These are phyloP conservation scores for Colletotrichum horii DNA, from an alignment of 2,329 filamentous ascomycete species.

Conservation along the genomic window DNA sequence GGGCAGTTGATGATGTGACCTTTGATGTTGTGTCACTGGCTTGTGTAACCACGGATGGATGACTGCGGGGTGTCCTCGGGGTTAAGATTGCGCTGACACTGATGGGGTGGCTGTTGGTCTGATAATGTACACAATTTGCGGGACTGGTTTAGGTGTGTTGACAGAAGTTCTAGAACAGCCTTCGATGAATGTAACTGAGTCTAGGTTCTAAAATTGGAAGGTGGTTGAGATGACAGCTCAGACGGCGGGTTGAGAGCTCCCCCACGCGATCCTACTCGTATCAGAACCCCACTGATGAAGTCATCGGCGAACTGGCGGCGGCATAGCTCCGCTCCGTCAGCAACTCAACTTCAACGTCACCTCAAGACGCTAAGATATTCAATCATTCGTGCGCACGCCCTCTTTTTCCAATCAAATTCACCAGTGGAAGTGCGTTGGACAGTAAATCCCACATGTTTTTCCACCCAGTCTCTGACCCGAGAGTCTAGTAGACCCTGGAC, in stretches of 20 bases:
- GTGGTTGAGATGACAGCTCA: background rate
- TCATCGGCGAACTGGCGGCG: background rate
- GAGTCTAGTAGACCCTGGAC: background rate
- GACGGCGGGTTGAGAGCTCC: background rate
- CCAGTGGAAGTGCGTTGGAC: background rate
- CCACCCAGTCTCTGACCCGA: background rate
- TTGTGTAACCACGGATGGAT: background rate
- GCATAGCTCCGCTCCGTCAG: background rate
- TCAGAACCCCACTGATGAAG: background rate
- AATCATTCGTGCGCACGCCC: background rate
- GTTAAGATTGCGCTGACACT: background rate
- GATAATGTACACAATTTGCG: background rate
- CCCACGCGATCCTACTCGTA: background rate
- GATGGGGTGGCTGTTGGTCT: background rate
- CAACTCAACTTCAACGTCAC: background rate
- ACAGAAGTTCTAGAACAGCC: background rate
- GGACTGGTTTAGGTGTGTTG: background rate
- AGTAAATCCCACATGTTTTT: background rate
- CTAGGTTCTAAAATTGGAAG: background rate
- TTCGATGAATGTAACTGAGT: background rate
- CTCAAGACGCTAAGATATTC: background rate
- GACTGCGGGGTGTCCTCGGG: background rate
- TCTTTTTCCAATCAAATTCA: background rate
- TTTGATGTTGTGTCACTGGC: background rate
- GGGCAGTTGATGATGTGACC: background rate